Evolutionary conservation across 768 basidiomycete genomes (phyloP).

Genomic region (Mycena amicta): DNA sequence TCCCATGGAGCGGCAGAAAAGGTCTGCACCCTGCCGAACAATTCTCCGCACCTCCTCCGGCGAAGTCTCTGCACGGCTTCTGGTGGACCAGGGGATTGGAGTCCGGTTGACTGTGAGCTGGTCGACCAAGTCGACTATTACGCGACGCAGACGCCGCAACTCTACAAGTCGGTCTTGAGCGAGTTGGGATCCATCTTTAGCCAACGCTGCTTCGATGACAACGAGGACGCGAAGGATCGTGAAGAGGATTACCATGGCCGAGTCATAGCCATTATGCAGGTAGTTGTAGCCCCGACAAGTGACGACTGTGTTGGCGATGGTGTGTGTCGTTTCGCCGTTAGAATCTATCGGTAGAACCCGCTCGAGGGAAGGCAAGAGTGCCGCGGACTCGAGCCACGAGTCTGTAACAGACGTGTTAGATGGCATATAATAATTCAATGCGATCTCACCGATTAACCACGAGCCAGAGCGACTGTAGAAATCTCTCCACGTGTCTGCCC

Average conservation of each 20-base stretch:
- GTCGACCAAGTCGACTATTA: not conserved
- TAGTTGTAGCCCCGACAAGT: not conserved
- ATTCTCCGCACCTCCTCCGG: too few relatives aligned
- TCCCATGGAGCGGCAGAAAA: too few relatives aligned
- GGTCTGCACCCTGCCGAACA: too few relatives aligned
- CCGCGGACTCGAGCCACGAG: not conserved
- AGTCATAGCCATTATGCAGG: not conserved
- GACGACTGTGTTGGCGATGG: not conserved
- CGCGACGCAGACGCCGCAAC: not conserved
- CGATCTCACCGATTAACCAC: too few relatives aligned
- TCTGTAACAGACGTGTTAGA: too few relatives aligned
- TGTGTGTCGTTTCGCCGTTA: not conserved
- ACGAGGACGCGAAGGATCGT: not conserved
- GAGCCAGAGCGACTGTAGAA: too few relatives aligned
- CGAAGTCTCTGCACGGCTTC: not conserved
- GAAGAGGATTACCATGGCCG: not conserved
- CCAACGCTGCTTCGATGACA: not conserved
- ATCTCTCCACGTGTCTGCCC: too few relatives aligned
- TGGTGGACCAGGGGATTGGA: not conserved
- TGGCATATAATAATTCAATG: too few relatives aligned
- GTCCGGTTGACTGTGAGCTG: not conserved
- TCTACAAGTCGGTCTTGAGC: not conserved
- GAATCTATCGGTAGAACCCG: not conserved
- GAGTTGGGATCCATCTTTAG: not conserved
- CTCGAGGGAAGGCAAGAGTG: not conserved